phyloP scores from a whole-genome alignment of 352 stramenopile genomes.

The Pythium insidiosum region DNA sequence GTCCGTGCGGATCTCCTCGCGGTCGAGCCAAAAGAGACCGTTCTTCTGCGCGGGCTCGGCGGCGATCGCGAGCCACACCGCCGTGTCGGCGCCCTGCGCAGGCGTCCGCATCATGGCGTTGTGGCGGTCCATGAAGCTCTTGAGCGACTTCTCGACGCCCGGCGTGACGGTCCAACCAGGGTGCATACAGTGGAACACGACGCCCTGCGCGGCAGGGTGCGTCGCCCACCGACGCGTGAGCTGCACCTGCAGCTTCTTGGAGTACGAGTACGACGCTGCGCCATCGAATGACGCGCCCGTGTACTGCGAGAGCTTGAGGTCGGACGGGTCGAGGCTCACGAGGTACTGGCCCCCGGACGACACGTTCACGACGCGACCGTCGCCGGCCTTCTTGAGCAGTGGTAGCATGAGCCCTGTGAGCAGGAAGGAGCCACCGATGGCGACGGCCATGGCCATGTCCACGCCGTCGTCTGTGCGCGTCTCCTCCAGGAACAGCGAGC shows the following conservation, averaged over 20 bases:
- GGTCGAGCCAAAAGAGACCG: not conserved
- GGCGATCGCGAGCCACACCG: conserved; percentile 23
- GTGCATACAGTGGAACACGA: conserved; percentile 46
- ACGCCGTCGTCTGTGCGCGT: conserved; percentile 18
- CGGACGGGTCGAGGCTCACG: conserved; percentile 19
- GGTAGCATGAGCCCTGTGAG: conserved; percentile 37
- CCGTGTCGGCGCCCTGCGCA: conserved; percentile 28
- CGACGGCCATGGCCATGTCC: conserved; percentile 35
- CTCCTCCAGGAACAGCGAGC: conserved; percentile 29
- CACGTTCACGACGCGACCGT: conserved; percentile 43
- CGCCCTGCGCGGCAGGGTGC: conserved; percentile 18
- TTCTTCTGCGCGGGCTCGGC: not conserved
- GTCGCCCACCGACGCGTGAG: conserved; percentile 35
- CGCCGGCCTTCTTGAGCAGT: conserved; percentile 24
- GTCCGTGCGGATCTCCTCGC: not conserved
- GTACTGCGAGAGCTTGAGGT: conserved; percentile 17
- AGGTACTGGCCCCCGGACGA: conserved; percentile 45
- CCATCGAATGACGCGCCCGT: conserved; percentile 21
- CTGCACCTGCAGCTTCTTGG: conserved; percentile 40
- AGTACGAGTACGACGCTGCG: conserved; percentile 27
- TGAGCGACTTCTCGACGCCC: conserved; percentile 18
- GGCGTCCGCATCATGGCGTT: conserved; percentile 21
- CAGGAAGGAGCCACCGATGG: conserved; percentile 32
- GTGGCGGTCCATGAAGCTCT: conserved; percentile 16
- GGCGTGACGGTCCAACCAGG: conserved; percentile 38